phyloP scores from a whole-genome alignment of 768 basidiomycete species.

The Asterophora lycoperdoides region DNA sequence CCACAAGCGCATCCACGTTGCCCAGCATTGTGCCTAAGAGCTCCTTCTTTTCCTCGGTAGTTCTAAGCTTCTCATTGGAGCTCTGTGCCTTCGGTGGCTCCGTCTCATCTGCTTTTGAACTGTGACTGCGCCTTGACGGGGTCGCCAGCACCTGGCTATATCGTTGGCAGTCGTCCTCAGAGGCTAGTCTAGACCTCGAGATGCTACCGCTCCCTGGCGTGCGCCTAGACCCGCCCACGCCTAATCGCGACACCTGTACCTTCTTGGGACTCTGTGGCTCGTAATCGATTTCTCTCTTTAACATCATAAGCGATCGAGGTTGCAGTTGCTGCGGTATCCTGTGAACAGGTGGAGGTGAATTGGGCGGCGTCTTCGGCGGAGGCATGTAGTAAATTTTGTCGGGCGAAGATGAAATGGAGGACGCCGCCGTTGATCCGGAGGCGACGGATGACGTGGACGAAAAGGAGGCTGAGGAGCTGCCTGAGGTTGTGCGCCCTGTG shows the following conservation, averaged over 20 bases:
- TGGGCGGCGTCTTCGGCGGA: slow-evolving; percentile 24
- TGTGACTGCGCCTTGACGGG: slow-evolving; percentile 6
- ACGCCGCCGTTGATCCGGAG: slow-evolving; percentile 36
- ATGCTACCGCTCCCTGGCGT: slow-evolving; percentile 12
- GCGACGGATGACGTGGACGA: slow-evolving; percentile 39
- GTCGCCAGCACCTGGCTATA: slow-evolving; percentile 7
- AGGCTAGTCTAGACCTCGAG: slow-evolving; percentile 15
- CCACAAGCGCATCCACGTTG: slow-evolving; percentile 88
- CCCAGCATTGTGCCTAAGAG: slow-evolving; percentile 78
- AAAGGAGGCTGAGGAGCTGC: slow-evolving; percentile 37
- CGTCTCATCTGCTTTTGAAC: slow-evolving; percentile 8
- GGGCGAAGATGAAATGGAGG: slow-evolving; percentile 40
- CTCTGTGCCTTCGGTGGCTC: slow-evolving; percentile 10
- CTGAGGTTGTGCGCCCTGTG: slow-evolving; percentile 40
- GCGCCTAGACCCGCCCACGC: slow-evolving; percentile 15
- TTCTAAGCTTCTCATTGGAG: slow-evolving; percentile 33
- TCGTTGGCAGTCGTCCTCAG: slow-evolving; percentile 17
- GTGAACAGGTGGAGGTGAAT: slow-evolving; percentile 22
- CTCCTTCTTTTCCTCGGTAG: slow-evolving; percentile 81
- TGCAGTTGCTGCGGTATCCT: slow-evolving; percentile 28
- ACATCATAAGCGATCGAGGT: slow-evolving; percentile 56
- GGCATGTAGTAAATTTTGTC: slow-evolving; percentile 31
- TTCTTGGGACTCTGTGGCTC: slow-evolving; percentile 69
- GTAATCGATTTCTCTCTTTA: slow-evolving; percentile 69
- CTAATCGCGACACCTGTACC: slow-evolving; percentile 18